Base-by-base conservation (phyloP, 148 eudicot species). In the Mesembryanthemum crystallinum region DNA sequence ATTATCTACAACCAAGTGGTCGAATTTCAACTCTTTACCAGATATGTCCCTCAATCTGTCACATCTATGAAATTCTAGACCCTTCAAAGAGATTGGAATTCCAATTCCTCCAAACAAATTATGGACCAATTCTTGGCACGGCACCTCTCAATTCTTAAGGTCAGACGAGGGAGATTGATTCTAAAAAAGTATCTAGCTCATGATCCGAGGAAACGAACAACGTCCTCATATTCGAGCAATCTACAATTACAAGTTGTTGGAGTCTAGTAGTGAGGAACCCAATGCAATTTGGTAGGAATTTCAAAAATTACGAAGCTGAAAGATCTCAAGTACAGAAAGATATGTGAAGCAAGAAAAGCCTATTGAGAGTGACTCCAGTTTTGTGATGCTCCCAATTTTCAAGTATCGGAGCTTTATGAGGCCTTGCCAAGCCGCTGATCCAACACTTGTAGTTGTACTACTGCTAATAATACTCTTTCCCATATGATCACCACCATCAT, bases 261-360 rank as follows among this genome's bases (percentile, higher is more conserved):
- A 60, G 64, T 3, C 21, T 0, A 15, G 29, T 0, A 15, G 29
- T 28, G 64, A 60, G 15, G 14, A 1, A 13, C 30, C 64, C 3
- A 25, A 60, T 60, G 27, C 64, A 60, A 1, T 24, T 14, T 25
- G 64, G 64, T 32, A 60, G 64, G 32, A 13, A 8, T 60, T 23
- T 60, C 64, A 60, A 60, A 60, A 60, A 5, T 60, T 60, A 60
- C 32, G 30, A 60, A 60, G 64, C 30, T 60, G 64, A 60, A 4
- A 60, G 12, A 60, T 25, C 64, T 25, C 6, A 9, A 60, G 30
- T 25, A 3, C 1, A 3, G 7, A 0, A 24, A 60, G 64, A 32
- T 0, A 0, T 2, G 32, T 60, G 64, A 60, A 23, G 32, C 3
- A 60, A 60, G 29, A 23, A 58, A 58, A 9, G 25, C 24, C 62